A percentile compares a stretch with the other conserved stretches of the same genome.
These are phyloP conservation scores for Trametes polyzona DNA, from an alignment of 1,284 basidiomycete genomes.

Conservation along the genomic window DNA sequence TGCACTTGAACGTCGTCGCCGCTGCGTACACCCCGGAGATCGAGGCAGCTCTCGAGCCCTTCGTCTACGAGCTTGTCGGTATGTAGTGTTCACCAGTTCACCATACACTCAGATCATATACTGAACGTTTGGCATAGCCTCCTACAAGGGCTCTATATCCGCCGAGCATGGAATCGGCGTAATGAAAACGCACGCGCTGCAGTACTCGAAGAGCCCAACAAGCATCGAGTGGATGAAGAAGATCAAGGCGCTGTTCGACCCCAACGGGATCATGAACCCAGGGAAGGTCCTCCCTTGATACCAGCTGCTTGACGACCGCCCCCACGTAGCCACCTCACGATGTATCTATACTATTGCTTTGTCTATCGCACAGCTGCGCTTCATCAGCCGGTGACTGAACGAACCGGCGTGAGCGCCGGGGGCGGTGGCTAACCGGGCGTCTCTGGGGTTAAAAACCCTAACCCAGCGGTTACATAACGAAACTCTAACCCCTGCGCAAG, in stretches of 20 bases:
- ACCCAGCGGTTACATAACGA: constrained; percentile 32
- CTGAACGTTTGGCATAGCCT: constrained; percentile 46
- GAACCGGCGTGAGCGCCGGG: neutral
- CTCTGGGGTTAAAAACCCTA: constrained; percentile 35
- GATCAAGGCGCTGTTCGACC: constrained; percentile 93
- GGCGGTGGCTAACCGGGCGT: neutral
- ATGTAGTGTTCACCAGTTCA: constrained; percentile 35
- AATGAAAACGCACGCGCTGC: constrained; percentile 93
- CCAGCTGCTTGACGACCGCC: neutral
- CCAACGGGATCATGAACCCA: constrained; percentile 90
- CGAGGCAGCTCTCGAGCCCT: constrained; percentile 90
- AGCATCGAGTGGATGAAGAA: constrained; percentile 90
- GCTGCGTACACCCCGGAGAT: constrained; percentile 83
- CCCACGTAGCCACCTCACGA: neutral
- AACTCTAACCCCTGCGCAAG: constrained; percentile 38
- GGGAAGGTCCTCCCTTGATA: constrained; percentile 68
- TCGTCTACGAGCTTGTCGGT: constrained; percentile 93
- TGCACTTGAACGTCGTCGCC: constrained; percentile 96
- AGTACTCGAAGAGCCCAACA: constrained; percentile 83
- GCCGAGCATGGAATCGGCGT: constrained; percentile 96
- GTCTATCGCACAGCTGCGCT: neutral
- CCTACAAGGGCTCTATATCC: constrained; percentile 87
- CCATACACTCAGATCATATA: neutral
- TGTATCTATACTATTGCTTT: constrained; percentile 15
- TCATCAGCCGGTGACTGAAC: neutral